These are phyloP conservation scores for Nemania sp. DNA, from an alignment of 2,329 filamentous ascomycete species.

Conservation along the genomic window DNA sequence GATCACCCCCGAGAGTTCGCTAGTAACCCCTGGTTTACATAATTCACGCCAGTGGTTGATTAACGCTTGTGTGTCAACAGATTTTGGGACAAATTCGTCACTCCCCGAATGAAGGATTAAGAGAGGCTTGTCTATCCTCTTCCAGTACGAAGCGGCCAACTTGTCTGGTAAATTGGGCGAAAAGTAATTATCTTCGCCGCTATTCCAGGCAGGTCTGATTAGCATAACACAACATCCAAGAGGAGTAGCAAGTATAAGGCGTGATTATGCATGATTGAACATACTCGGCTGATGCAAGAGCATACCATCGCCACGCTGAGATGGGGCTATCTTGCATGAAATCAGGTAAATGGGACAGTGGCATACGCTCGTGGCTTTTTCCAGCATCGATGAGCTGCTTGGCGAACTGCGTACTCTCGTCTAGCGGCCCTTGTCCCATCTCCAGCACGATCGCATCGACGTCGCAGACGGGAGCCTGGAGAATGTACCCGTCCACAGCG, in stretches of 20 bases:
- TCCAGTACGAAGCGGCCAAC: conserved; percentile 73
- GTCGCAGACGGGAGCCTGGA: conserved; percentile 85
- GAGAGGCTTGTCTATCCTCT: conserved; percentile 68
- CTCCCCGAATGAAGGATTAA: conserved; percentile 73
- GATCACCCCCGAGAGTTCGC: conserved; percentile 64
- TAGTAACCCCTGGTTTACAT: conserved; percentile 58
- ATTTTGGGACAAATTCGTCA: conserved; percentile 73
- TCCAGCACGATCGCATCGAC: conserved; percentile 70
- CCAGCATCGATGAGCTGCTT: conserved; percentile 67
- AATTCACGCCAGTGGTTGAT: conserved; percentile 67
- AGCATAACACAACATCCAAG: background rate
- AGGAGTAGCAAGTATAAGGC: background rate
- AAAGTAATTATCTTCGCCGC: conserved; percentile 88
- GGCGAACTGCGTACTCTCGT: conserved; percentile 62
- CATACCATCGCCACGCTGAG: conserved; percentile 65
- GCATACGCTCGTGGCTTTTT: conserved; percentile 66
- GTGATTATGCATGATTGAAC: conserved; percentile 46
- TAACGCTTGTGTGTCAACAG: conserved; percentile 68
- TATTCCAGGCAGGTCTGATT: conserved; percentile 43
- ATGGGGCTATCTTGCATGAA: conserved; percentile 58
- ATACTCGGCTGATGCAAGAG: conserved; percentile 64
- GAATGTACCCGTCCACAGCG: conserved; percentile 78
- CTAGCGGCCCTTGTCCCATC: conserved; percentile 58
- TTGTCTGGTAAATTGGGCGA: conserved; percentile 76
- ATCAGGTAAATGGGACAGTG: conserved; percentile 57